phyloP scores from a whole-genome alignment of 257 asterid species.

The Ligustrum vulgare region DNA sequence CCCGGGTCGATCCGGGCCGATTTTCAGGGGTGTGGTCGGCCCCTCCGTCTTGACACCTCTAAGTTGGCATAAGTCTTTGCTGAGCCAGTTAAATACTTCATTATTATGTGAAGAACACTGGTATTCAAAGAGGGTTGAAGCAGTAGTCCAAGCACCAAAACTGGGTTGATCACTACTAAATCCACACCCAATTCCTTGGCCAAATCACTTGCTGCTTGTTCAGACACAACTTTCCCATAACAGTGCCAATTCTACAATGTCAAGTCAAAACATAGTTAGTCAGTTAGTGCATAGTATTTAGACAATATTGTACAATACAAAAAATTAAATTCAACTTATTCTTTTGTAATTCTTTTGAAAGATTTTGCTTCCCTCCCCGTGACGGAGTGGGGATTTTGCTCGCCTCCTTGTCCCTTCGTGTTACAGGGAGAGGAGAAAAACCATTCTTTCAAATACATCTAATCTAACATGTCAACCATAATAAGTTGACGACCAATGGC shows the following conservation, averaged over 20 bases:
- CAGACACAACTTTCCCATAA: slow-evolving; percentile 89
- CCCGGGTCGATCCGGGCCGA: too few species aligned
- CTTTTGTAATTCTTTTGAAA: too few species aligned
- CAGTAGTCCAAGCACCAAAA: slow-evolving; percentile 75
- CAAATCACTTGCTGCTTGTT: slow-evolving; percentile 64
- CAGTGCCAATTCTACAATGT: slow-evolving; percentile 75
- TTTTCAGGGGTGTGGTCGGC: too few species aligned
- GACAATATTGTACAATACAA: neutral
- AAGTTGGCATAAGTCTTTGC: slow-evolving; percentile 84
- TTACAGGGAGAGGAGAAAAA: too few species aligned
- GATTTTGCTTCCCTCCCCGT: too few species aligned
- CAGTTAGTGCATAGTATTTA: neutral
- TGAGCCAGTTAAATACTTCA: slow-evolving; percentile 81
- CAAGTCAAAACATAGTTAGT: neutral
- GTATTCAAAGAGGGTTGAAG: slow-evolving; percentile 82
- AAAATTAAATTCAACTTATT: too few species aligned
- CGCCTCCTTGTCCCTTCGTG: too few species aligned
- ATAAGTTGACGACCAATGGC: neutral
- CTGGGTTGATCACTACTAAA: slow-evolving; percentile 78
- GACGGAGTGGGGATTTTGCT: too few species aligned
- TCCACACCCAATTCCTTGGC: slow-evolving; percentile 68
- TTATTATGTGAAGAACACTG: slow-evolving; percentile 74
- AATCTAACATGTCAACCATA: too few species aligned
- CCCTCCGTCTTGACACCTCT: too few species aligned
- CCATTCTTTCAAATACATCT: too few species aligned